Evolutionary conservation across 257 asterid species (phyloP), one percentile per base, ranked within the genome.

Genomic region (Nyctanthes arbortristis): DNA sequence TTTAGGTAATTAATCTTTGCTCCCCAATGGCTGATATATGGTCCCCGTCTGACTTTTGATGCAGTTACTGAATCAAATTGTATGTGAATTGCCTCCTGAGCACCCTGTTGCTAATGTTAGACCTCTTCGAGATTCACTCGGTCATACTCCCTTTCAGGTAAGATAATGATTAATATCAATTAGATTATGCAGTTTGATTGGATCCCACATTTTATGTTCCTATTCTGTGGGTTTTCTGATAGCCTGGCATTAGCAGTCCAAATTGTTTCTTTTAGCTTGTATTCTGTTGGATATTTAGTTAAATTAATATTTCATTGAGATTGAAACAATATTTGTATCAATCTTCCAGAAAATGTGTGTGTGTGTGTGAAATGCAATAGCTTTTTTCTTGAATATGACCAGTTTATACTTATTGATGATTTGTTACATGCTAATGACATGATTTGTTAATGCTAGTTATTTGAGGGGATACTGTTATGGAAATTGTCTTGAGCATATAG

Each of bases 111-210:
- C 99, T 47, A 89, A 85, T 80, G 88, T 88, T 55, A 84, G 95
- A 79, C 99, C 99, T 71, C 86, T 94, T 69, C 82, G 97, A 75
- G 97, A 91, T 82, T 91, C 96, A 37, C 93, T 91, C 29, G 97
- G 99, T 52, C 99, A 94, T 78, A 94, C 99, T 69, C 97, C 97
- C 45, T 79, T 94, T 68, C 99, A 91, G 99, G 99, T 93, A 72
- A 34, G 65, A 52, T 49, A 32, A 28, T 63, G 36, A 29, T 22
- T 30, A 6, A 32, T 14, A 25, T 25, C 20, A 69, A 52, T 25
- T 36, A 32, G 24, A 58, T 62, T 36, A 20, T 20, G 35, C 35
- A 29, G n/a, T 60, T 40, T 45, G 22, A 27, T 25, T 58, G 10
- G 29, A 31, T 30, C 35, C 16, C 11, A 29, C 20, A 49, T 70